These are phyloP conservation scores for Ceratocystis variospora DNA, from an alignment of 2,329 filamentous ascomycete species.

Conservation along the genomic window DNA sequence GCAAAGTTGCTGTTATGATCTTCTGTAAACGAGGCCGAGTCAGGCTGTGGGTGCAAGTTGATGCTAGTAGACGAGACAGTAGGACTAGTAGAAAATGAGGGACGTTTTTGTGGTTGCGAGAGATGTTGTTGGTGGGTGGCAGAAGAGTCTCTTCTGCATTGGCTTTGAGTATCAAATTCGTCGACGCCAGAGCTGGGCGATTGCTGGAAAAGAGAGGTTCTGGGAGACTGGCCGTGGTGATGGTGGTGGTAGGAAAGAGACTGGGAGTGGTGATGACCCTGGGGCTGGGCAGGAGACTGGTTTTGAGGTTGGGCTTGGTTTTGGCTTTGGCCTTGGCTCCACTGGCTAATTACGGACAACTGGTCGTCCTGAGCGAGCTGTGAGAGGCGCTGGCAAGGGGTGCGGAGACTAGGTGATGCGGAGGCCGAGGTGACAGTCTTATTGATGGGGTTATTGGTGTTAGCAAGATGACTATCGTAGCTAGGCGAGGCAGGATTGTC, in stretches of 20 bases:
- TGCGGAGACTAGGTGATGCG: conserved; percentile 22
- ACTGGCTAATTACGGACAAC: conserved; percentile 20
- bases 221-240: conserved; percentile 19
- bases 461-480: background rate
- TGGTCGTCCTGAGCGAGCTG: conserved; percentile 13
- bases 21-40: conserved; percentile 14
- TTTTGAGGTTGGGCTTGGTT: background rate
- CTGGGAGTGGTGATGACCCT: conserved; percentile 31
- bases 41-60: conserved; percentile 5
- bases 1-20: conserved; percentile 17
- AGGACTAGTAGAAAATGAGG: conserved; percentile 9
- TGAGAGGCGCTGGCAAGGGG: conserved; percentile 15
- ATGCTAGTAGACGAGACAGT: conserved; percentile 4
- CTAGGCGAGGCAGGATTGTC: conserved; percentile 14
- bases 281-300: conserved; percentile 20
- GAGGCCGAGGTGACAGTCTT: conserved; percentile 24
- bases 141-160: conserved; percentile 18
- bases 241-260: conserved; percentile 22
- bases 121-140: conserved; percentile 26
- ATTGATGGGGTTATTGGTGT: conserved; percentile 17
- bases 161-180: conserved; percentile 27
- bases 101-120: conserved; percentile 26
- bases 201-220: conserved; percentile 4
- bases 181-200: conserved; percentile 30
- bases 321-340: conserved; percentile 9